phyloP scores from a whole-genome alignment of 192 early-diverging fungal species.

The Podila minutissima region DNA sequence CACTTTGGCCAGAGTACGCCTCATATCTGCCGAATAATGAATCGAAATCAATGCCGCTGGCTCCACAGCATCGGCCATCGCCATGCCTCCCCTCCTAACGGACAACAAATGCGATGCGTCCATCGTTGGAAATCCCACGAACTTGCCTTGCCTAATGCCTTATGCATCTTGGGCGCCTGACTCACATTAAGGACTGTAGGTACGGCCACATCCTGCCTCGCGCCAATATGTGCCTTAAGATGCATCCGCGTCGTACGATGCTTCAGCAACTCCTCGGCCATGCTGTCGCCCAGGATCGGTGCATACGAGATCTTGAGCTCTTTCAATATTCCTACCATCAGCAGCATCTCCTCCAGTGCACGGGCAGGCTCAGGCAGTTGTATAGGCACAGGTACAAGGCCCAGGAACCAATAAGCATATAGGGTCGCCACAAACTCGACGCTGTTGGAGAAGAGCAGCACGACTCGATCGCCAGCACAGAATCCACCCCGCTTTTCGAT shows the following conservation, averaged over 20 bases:
- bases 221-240: constrained; percentile 61
- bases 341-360: constrained; percentile 70
- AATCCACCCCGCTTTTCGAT: constrained; percentile 68
- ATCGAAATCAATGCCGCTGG: constrained; percentile 61
- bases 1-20: constrained; percentile 47
- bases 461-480: constrained; percentile 61
- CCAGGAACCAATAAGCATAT: constrained; percentile 81
- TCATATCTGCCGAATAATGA: constrained; percentile 59
- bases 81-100: too few species aligned
- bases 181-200: constrained; percentile 66
- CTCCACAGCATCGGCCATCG: too few species aligned
- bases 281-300: constrained; percentile 67
- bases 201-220: constrained; percentile 52
- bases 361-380: constrained; percentile 65
- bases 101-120: too few species aligned
- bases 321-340: constrained; percentile 63
- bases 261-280: constrained; percentile 73
- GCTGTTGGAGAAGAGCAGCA: constrained; percentile 73
- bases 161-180: constrained; percentile 70
- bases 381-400: constrained; percentile 74
- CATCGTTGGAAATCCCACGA: constrained; percentile 30
- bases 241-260: constrained; percentile 58
- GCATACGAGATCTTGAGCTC: constrained; percentile 60
- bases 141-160: constrained; percentile 54
- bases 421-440: constrained; percentile 73